These are phyloP conservation scores for Trichoderma orchidacearum DNA, from an alignment of 495 filamentous ascomycete genomes.

Conservation along the genomic window DNA sequence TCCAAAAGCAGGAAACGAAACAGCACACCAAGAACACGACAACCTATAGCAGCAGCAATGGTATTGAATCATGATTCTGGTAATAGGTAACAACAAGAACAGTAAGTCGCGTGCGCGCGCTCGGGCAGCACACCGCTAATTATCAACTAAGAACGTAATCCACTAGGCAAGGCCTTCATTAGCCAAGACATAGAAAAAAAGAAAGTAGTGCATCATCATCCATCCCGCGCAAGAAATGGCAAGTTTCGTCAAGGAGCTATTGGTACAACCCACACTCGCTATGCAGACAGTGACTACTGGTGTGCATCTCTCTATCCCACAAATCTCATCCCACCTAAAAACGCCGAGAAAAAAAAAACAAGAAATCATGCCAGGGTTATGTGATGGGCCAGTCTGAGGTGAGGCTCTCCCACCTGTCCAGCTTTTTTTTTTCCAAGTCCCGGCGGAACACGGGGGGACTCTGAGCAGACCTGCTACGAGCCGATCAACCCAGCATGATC, in stretches of 20 bases:
- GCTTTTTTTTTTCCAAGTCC: not conserved
- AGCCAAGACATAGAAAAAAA: not conserved
- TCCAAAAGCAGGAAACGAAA: too few species aligned
- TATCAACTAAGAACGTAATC: too few species aligned
- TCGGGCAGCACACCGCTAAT: too few species aligned
- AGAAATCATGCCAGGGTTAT: not conserved
- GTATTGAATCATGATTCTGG: too few species aligned
- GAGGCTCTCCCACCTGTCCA: slow-evolving; percentile 2
- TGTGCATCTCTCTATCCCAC: not conserved
- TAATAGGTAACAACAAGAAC: too few species aligned
- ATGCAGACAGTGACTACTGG: not conserved
- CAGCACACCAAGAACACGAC: too few species aligned
- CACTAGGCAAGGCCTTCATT: not conserved
- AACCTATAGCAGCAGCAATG: too few species aligned
- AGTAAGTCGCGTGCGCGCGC: too few species aligned
- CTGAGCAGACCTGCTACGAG: slow-evolving; percentile 33
- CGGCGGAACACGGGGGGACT: slow-evolving; percentile 4
- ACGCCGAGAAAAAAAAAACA: not conserved
- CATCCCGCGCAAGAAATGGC: not conserved
- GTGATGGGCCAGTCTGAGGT: slow-evolving; percentile 2
- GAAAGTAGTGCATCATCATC: not conserved
- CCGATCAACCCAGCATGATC: slow-evolving; percentile 28
- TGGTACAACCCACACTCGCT: not conserved
- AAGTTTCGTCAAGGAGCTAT: not conserved
- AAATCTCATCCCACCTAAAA: not conserved